phyloP scores from a whole-genome alignment of 108 stramenopile species.

The Epithemia pelagica region DNA sequence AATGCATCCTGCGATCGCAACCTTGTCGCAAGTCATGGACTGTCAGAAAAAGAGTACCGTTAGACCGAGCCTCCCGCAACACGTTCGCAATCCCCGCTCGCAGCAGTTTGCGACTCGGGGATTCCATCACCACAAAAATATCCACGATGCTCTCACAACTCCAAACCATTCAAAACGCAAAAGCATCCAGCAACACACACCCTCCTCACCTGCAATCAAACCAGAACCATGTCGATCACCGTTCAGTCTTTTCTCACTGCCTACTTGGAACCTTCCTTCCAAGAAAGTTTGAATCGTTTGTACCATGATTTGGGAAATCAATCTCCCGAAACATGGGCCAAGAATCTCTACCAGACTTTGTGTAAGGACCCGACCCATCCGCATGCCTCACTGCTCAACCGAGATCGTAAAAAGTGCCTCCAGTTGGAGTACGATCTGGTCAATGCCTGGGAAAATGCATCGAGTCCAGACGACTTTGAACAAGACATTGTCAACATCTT shows the following conservation, averaged over 20 bases:
- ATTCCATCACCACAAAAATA: too few relatives aligned
- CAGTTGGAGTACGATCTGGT: background rate
- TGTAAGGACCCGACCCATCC: background rate
- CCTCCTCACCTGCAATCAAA: too few relatives aligned
- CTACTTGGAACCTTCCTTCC: background rate
- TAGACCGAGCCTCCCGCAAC: too few relatives aligned
- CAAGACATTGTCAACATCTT: background rate
- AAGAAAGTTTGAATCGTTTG: background rate
- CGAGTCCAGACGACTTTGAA: background rate
- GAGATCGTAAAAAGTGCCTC: background rate
- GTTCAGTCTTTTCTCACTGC: background rate
- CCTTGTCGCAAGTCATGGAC: too few relatives aligned
- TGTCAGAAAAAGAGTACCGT: too few relatives aligned
- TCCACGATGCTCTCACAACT: too few relatives aligned
- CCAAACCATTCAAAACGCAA: too few relatives aligned
- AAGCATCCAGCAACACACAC: too few relatives aligned
- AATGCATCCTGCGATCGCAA: too few relatives aligned
- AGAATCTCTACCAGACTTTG: background rate
- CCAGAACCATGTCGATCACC: too few relatives aligned
- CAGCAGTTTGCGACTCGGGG: too few relatives aligned
- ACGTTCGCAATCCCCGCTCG: too few relatives aligned
- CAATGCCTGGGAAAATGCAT: background rate
- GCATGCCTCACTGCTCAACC: background rate
- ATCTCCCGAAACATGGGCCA: background rate
- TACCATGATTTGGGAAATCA: background rate